A percentile compares a stretch with the other conserved stretches of the same genome.
Evolutionary conservation across 2,329 filamentous ascomycete species (phyloP).

Genomic region (Diaporthe vaccinii): DNA sequence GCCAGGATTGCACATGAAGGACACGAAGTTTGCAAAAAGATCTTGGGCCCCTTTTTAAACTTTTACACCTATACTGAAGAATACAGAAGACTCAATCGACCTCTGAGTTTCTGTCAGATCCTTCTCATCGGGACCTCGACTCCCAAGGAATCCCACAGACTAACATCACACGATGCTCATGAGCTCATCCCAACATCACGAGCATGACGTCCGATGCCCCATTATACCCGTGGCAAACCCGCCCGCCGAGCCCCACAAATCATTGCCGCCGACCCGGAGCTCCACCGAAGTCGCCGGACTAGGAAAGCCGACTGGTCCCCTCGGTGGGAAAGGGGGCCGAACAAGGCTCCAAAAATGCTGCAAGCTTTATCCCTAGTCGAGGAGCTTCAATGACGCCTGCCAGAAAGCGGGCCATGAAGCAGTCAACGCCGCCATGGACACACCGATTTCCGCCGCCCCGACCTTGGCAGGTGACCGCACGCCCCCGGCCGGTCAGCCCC

Average conservation of each 20-base stretch:
- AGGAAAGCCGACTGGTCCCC: conserved; percentile 5
- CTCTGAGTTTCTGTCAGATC: too few relatives aligned
- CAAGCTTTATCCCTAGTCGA: too few relatives aligned
- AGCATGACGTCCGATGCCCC: conserved; percentile 21
- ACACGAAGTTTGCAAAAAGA: background rate
- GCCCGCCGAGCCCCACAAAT: conserved; percentile 8
- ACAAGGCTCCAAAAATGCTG: background rate
- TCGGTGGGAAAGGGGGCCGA: background rate
- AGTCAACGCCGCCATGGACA: conserved; percentile 2
- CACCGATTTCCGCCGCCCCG: conserved; percentile 24
- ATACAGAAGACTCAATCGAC: background rate
- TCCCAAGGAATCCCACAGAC: background rate
- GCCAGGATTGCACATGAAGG: background rate
- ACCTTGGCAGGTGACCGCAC: conserved; percentile 22
- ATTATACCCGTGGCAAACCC: conserved; percentile 27
- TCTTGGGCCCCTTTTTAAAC: background rate
- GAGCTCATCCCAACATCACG: conserved; percentile 3
- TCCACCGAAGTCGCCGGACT: conserved; percentile 9
- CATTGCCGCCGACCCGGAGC: conserved; percentile 18
- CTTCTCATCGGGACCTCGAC: background rate
- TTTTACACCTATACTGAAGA: too few relatives aligned
- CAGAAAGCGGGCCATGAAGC: background rate
- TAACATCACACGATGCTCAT: background rate
- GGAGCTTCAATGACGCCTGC: background rate
- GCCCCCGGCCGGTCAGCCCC: background rate